Evolutionary conservation across 352 stramenopile species (phyloP).

Genomic region (Globisporangium canariense): DNA sequence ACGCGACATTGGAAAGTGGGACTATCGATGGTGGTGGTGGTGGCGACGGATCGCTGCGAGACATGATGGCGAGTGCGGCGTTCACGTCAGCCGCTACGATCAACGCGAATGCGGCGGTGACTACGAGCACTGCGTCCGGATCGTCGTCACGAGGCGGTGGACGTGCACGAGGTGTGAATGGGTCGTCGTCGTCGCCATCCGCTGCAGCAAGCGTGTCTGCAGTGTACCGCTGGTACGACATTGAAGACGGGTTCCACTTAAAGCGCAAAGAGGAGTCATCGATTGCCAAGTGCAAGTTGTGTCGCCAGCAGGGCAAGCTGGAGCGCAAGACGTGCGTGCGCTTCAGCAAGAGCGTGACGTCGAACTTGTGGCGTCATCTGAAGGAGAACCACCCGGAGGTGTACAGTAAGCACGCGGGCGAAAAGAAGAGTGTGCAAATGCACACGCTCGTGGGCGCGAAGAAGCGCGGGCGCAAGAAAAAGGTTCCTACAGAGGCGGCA

Average conservation of each 20-base stretch:
- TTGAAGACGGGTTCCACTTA: conserved; percentile 51
- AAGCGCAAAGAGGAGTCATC: conserved; percentile 75
- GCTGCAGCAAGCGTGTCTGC: conserved; percentile 37
- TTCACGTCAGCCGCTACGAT: background rate
- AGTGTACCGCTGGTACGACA: conserved; percentile 79
- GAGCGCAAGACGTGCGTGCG: conserved; percentile 68
- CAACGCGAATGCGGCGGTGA: background rate
- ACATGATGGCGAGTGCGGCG: conserved; percentile 1
- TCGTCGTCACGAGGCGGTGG: background rate
- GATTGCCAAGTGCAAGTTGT: conserved; percentile 66
- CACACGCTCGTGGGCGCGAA: conserved; percentile 47
- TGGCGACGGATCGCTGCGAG: conserved; percentile 1
- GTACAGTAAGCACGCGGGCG: conserved; percentile 62
- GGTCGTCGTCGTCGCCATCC: background rate
- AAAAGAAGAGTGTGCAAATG: conserved; percentile 82
- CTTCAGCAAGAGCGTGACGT: conserved; percentile 85
- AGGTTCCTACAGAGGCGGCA: conserved; percentile 7
- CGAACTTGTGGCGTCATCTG: conserved; percentile 77
- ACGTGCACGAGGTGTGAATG: background rate
- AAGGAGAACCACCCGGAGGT: conserved; percentile 79
- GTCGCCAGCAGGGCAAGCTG: conserved; percentile 46
- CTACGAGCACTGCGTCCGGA: background rate
- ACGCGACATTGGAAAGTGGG: background rate
- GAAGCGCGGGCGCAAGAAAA: conserved; percentile 66
- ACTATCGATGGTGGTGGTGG: background rate